A percentile compares a stretch with the other conserved stretches of the same genome.
phyloP scores from a whole-genome alignment of 2,329 filamentous ascomycete genomes.

The Calonectria multiphialidica region DNA sequence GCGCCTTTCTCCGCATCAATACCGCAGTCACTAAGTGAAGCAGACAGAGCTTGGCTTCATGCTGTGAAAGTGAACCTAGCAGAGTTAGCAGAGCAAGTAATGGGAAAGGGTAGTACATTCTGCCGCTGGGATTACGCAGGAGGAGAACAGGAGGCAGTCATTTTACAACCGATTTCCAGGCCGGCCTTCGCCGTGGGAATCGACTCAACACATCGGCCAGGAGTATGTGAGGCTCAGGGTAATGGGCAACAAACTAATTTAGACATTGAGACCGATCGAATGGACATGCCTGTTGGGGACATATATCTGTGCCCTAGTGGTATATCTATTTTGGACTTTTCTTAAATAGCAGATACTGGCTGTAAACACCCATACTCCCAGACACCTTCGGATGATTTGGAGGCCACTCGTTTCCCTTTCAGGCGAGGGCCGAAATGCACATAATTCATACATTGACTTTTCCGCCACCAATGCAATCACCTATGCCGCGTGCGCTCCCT shows the following conservation, averaged over 20 bases:
- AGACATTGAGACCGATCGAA: not conserved
- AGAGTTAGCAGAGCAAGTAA: not conserved
- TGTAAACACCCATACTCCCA: constrained; percentile 7
- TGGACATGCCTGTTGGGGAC: not conserved
- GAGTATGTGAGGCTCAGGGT: not conserved
- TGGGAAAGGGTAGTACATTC: constrained; percentile 5
- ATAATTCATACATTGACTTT: constrained; percentile 2
- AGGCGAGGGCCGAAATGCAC: not conserved
- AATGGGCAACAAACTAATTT: not conserved
- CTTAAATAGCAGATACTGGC: constrained; percentile 1
- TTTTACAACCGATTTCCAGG: not conserved
- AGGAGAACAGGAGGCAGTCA: not conserved
- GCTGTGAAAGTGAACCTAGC: not conserved
- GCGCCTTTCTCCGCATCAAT: not conserved
- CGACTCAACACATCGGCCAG: not conserved
- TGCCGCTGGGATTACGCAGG: not conserved
- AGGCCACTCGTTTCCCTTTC: not conserved
- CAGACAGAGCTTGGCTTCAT: not conserved
- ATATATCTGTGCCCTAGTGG: not conserved
- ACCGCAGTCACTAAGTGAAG: not conserved
- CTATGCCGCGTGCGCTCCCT: constrained; percentile 5
- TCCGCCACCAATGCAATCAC: not conserved
- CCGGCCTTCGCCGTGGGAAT: not conserved
- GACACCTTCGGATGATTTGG: not conserved
- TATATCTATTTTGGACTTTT: constrained; percentile 7